Percentiles rank a stretch among this genome's conserved stretches.
Evolutionary conservation across 2,329 filamentous ascomycete genomes (phyloP).

Genomic region (Pyrenophora tritici-repentis): DNA sequence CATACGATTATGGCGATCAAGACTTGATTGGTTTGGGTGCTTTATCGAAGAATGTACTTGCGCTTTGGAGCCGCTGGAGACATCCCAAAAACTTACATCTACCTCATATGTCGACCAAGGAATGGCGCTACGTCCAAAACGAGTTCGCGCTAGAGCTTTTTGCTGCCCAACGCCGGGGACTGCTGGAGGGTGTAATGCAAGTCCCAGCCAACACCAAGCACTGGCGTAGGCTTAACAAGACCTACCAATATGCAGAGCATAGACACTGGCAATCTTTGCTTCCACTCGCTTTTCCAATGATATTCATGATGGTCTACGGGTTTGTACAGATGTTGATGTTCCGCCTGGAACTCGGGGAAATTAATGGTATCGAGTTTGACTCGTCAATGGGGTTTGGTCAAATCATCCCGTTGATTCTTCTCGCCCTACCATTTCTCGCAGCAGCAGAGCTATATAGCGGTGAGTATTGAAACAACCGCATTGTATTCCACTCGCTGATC

Average conservation of each 20-base stretch:
- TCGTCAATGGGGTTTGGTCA: constrained; percentile 21
- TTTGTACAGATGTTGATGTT: constrained; percentile 13
- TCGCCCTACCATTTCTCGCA: constrained; percentile 18
- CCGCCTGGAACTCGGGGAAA: constrained; percentile 5
- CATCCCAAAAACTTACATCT: background rate
- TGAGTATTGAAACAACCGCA: background rate
- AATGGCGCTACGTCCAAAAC: background rate
- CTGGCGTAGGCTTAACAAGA: background rate
- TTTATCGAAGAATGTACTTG: background rate
- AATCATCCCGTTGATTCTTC: constrained; percentile 17
- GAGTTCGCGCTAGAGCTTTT: background rate
- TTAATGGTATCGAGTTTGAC: constrained; percentile 8
- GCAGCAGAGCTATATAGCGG: background rate
- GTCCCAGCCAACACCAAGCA: background rate
- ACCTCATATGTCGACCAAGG: background rate
- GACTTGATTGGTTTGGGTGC: background rate
- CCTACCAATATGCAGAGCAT: background rate
- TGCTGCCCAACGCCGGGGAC: background rate
- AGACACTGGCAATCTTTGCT: constrained; percentile 17
- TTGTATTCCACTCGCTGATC: background rate
- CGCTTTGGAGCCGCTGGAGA: background rate
- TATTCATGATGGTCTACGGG: constrained; percentile 22
- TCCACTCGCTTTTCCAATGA: constrained; percentile 10
- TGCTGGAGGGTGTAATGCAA: background rate
- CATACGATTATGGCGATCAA: background rate